Evolutionary conservation across 306 rosid genomes (phyloP), one percentile per base, ranked within the genome.

Genomic region (Prunus fruticosa): DNA sequence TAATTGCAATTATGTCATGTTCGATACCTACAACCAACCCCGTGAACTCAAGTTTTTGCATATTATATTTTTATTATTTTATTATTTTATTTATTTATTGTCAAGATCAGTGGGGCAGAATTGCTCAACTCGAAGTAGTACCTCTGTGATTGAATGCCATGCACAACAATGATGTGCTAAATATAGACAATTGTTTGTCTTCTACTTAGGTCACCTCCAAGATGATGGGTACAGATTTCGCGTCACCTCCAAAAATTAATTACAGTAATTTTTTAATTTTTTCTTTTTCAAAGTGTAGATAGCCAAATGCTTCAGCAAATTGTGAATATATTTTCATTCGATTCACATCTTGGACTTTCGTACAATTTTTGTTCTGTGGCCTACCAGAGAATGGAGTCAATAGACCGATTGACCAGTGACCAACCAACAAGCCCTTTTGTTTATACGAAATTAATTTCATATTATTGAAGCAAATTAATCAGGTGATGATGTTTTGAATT

Each of bases 21-120:
- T 58, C 72, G 47, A 75, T 58, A 30, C 71, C 51, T 79, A 77
- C 76, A 75, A 49, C 66, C 53, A 54, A 41, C 57, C 78, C 83
- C 78, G 74, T 81, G 84, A 81, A 77, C 69, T 62, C 20, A 13
- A 0, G 41, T 34, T 52, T 70, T 22, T 60, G 5, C 27, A 0
- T 14, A 54, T 18, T 5, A 54, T 14, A 0, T 15, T 23, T 1
- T 60, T 23, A 0, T 18, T 28, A 13, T 11, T 43, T 9, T 13
- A 8, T 68, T 8, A 9, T 20, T 20, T 34, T 5, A 45, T 56
- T 38, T 20, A 5, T 25, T 58, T 65, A 20, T 74, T 57, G 75
- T 52, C 74, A 45, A 32, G 43, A 53, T 72, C 70, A 71, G 43
- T 64, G 72, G 62, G 78, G 82, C 19, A 45, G 19, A 16, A 15